These are phyloP conservation scores for Gracilaria domingensis DNA, from an alignment of 23 red algal species.

Conservation along the genomic window DNA sequence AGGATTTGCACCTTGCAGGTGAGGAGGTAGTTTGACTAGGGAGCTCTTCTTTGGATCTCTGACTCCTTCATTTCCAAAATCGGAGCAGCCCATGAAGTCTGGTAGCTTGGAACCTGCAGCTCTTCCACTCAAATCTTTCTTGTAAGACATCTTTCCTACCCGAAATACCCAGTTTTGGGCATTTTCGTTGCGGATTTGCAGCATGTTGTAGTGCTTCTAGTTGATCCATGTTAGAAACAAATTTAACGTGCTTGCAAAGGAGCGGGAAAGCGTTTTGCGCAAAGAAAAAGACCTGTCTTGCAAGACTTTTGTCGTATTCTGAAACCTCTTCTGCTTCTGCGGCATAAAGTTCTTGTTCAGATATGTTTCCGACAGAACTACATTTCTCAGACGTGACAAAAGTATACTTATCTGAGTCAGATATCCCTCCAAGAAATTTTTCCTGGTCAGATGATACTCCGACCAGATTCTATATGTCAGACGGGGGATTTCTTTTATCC, in stretches of 20 bases:
- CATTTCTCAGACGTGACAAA: too few relatives aligned
- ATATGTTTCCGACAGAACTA: too few relatives aligned
- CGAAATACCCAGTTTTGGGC: not conserved
- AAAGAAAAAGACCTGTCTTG: conserved; percentile 32
- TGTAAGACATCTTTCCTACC: not conserved
- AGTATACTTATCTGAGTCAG: too few relatives aligned
- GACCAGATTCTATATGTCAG: too few relatives aligned
- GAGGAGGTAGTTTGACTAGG: not conserved
- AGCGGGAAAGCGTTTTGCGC: conserved; percentile 1
- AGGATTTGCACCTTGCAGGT: not conserved
- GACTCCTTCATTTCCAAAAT: not conserved
- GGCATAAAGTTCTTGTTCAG: not conserved
- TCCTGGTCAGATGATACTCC: too few relatives aligned
- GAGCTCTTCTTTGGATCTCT: not conserved
- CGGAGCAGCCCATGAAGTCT: not conserved
- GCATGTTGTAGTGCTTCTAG: not conserved
- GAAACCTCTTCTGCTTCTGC: not conserved
- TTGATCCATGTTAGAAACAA: not conserved
- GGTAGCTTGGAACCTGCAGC: not conserved
- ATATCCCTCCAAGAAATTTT: too few relatives aligned
- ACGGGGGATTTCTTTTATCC: too few relatives aligned
- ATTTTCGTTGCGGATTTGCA: not conserved
- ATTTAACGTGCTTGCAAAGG: not conserved
- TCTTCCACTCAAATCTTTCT: not conserved
- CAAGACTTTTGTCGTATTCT: not conserved